Base-by-base conservation (phyloP, 768 basidiomycete species). In the Lactarius hengduanensis region DNA sequence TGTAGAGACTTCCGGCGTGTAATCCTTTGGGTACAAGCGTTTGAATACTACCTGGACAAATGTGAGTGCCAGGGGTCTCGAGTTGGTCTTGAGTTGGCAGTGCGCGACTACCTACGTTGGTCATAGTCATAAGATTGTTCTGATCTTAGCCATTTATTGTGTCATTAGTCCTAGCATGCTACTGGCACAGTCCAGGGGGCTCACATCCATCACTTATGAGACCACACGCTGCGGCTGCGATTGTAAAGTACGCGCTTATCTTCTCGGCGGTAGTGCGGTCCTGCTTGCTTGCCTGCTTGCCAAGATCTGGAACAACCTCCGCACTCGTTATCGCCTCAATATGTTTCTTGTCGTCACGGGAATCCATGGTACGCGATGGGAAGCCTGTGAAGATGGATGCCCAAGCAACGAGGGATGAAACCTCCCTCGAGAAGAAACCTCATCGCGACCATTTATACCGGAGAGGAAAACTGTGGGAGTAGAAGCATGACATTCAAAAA, bases 101-200 rank as follows among this genome's bases (percentile, higher is more conserved):
- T 32, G 32, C 0, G 30, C 30, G 30, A 6, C 41, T 28, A 63
- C 77, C 58, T 69, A 85, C 87, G 66, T 89, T 89, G 55, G 82
- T 73, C 85, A 88, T 84, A 0, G 87, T 87, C 86, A 88, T 87
- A 32, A 88, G 75, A 70, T 85, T 87, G 73, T 89, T 89, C 73
- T 89, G 86, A 72, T 88, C 86, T 87, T 34, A 41, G 34, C 30
- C 59, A 20, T 43, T 43, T 56, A 61, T 62, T 41, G 32, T 22
- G 54, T 57, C 53, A 43, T 53, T 32, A 56, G 61, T 28, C 13
- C 69, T 57, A 20, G n/a, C 20, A 47, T 63, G 64, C 53, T n/a
- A 68, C 11, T 41, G 26, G 47, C 41, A 61, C 16, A 47, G 22
- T 10, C 18, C 22, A 32, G 61, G 43, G 32, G 28, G 75, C 75